Conservation (phyloP, 1,284 basidiomycete species). For the Neonothopanus nambi region DNA sequence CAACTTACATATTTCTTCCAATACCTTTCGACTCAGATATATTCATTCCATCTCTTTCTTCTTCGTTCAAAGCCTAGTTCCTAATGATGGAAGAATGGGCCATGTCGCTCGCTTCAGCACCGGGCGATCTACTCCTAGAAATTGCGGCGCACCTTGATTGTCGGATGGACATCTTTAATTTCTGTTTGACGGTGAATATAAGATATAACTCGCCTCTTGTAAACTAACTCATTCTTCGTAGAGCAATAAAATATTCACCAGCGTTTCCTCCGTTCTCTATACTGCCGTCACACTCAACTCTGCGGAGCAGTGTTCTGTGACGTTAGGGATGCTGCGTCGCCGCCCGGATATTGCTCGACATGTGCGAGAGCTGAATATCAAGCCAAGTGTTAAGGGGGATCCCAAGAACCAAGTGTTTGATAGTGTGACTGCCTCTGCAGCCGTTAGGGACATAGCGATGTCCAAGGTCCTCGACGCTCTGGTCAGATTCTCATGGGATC, state of each 20-base stretch:
- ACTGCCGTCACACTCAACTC: slow-evolving; percentile 52
- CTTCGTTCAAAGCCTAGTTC: not conserved
- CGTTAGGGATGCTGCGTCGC: slow-evolving; percentile 59
- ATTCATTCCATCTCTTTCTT: not conserved
- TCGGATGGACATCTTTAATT: slow-evolving; percentile 52
- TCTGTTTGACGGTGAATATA: slow-evolving; percentile 55
- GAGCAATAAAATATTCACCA: slow-evolving; percentile 47
- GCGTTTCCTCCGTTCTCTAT: slow-evolving; percentile 61
- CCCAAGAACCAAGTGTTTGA: slow-evolving; percentile 30
- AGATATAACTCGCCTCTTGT: slow-evolving; percentile 4
- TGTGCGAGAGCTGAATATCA: slow-evolving; percentile 55
- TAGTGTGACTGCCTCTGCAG: slow-evolving; percentile 42
- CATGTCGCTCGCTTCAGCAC: slow-evolving; percentile 30
- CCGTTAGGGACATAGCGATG: slow-evolving; percentile 44
- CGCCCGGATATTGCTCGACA: slow-evolving; percentile 62
- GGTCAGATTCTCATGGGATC: slow-evolving; percentile 66
- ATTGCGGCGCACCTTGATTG: slow-evolving; percentile 54
- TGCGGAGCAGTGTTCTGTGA: slow-evolving; percentile 56
- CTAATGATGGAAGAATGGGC: not conserved
- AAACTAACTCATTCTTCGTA: slow-evolving; percentile 20
- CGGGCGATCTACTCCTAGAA: slow-evolving; percentile 65
- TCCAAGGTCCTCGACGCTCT: slow-evolving; percentile 60
- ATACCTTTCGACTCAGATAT: no score
- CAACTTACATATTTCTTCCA: no score
- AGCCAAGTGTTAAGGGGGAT: slow-evolving; percentile 36